phyloP scores from a whole-genome alignment of 305 asterid genomes.

The Withania somnifera region DNA sequence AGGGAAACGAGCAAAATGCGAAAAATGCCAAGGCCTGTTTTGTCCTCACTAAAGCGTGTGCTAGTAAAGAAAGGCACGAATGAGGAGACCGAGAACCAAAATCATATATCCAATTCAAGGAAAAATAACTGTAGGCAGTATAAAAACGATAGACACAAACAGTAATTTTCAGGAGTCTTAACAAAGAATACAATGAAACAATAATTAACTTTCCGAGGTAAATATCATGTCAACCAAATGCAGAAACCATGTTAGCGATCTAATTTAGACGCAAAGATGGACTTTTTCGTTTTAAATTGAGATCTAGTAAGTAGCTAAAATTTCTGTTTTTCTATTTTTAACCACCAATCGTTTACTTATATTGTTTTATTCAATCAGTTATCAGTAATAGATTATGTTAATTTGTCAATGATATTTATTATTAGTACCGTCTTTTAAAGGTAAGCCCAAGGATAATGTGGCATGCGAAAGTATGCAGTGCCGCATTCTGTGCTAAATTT shows the following conservation, averaged over 20 bases:
- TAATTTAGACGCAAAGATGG: neutral
- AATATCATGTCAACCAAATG: neutral
- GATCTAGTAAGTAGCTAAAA: neutral
- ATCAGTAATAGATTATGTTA: neutral
- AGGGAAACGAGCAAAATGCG: neutral
- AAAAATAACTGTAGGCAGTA: neutral
- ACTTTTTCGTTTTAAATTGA: neutral
- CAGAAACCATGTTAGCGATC: neutral
- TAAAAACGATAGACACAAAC: neutral
- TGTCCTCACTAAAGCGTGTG: neutral
- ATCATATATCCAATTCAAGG: neutral
- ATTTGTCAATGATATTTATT: neutral
- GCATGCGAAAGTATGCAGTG: neutral
- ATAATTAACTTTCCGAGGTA: neutral
- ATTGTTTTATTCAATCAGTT: neutral
- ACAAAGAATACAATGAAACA: neutral
- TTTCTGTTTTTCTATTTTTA: neutral
- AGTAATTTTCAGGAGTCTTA: neutral
- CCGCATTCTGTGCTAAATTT: neutral
- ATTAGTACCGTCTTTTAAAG: neutral
- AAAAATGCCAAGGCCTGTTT: neutral
- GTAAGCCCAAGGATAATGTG: neutral
- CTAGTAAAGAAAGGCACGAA: neutral
- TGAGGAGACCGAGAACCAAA: neutral
- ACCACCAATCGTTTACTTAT: neutral